These are phyloP conservation scores for Ceratocystis huliohia DNA, from an alignment of 2,329 filamentous ascomycete genomes.

Conservation along the genomic window DNA sequence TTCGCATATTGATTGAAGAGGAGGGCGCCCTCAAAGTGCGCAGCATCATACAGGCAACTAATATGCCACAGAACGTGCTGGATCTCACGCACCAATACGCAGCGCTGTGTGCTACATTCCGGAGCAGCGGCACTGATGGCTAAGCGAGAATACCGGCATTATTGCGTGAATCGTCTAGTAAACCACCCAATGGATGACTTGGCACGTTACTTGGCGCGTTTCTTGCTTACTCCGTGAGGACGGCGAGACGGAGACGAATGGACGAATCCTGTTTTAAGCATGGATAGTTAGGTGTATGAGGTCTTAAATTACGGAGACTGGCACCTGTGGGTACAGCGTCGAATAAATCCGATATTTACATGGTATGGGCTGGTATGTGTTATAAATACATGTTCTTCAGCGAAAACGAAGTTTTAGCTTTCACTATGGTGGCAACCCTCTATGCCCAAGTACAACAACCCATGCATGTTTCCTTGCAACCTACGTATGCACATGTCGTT, in stretches of 20 bases:
- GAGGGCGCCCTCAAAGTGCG: slow-evolving; percentile 95
- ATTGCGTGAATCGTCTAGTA: background rate
- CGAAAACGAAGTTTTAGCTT: background rate
- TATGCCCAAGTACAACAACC: background rate
- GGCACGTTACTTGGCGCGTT: background rate
- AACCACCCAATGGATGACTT: background rate
- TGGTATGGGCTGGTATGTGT: background rate
- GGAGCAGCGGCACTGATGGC: slow-evolving; percentile 82
- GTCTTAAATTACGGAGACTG: slow-evolving; percentile 10
- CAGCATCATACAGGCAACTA: slow-evolving; percentile 94
- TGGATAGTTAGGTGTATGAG: slow-evolving; percentile 1
- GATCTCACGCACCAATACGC: slow-evolving; percentile 96
- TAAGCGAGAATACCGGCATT: slow-evolving; percentile 31
- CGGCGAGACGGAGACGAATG: background rate
- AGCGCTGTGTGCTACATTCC: slow-evolving; percentile 83
- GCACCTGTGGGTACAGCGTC: background rate
- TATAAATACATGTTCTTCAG: background rate
- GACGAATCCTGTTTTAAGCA: background rate
- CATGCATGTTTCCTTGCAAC: background rate
- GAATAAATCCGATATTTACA: slow-evolving; percentile 6
- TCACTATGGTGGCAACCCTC: background rate
- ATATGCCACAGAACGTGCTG: slow-evolving; percentile 79
- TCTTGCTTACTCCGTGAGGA: background rate
- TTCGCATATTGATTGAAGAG: slow-evolving; percentile 88
- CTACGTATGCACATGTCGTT: background rate